Evolutionary conservation across 2,329 filamentous ascomycete species (phyloP).

Genomic region (Myriosclerotinia scirpicola): DNA sequence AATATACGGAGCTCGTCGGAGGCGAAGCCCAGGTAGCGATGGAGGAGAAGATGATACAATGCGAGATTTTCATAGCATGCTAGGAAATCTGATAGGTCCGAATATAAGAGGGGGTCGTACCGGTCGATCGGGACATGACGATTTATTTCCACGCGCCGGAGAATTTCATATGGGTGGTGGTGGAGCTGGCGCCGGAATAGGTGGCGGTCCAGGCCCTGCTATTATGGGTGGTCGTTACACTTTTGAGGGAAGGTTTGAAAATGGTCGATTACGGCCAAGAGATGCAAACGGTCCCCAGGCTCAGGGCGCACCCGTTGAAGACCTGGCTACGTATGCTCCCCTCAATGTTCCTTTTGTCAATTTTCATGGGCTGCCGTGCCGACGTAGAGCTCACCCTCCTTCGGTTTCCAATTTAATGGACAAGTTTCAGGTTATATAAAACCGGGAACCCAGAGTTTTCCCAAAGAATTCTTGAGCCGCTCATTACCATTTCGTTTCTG

Average conservation of each 20-base stretch:
- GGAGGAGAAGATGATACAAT: conserved; percentile 34
- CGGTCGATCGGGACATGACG: conserved; percentile 39
- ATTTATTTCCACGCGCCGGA: conserved; percentile 32
- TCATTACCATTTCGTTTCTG: conserved; percentile 29
- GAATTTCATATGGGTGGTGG: conserved; percentile 30
- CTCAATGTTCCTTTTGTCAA: conserved; percentile 18
- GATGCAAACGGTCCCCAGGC: conserved; percentile 52
- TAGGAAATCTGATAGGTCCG: conserved; percentile 47
- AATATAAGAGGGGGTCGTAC: conserved; percentile 32
- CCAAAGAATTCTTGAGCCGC: conserved; percentile 23
- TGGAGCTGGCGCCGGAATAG: conserved; percentile 3
- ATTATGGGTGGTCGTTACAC: conserved; percentile 37
- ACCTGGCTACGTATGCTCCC: conserved; percentile 49
- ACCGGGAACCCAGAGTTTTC: not conserved
- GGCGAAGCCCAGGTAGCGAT: conserved; percentile 15
- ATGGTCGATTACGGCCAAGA: conserved; percentile 47
- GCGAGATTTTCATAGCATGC: conserved; percentile 47
- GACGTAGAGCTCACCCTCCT: not conserved
- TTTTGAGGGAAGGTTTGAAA: conserved; percentile 36
- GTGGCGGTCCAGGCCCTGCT: conserved; percentile 26
- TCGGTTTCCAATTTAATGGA: not conserved
- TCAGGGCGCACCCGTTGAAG: conserved; percentile 47
- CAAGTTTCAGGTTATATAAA: not conserved
- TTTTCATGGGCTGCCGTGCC: not conserved
- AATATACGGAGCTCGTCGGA: conserved; percentile 13